phyloP scores from a whole-genome alignment of 495 filamentous ascomycete genomes.

The Trichoderma reesei region DNA sequence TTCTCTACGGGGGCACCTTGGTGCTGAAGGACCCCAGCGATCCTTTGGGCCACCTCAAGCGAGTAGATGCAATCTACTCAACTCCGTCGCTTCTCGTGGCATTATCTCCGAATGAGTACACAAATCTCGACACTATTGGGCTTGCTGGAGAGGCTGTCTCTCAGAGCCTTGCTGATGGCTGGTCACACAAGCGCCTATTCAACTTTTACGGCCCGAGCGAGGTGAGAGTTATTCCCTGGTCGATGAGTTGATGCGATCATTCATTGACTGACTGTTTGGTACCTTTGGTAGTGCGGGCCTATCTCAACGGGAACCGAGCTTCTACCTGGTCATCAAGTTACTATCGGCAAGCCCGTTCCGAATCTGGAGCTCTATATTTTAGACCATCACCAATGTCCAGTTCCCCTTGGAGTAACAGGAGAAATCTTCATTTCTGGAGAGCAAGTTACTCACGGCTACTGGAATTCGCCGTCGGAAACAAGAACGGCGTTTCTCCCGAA shows the following conservation, averaged over 20 bases:
- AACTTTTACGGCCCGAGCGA: constrained; percentile 28
- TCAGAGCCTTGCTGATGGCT: constrained; percentile 19
- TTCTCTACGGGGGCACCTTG: constrained; percentile 19
- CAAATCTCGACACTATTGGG: constrained; percentile 18
- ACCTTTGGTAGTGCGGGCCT: neutral
- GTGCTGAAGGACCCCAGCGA: constrained; percentile 16
- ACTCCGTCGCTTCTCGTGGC: constrained; percentile 19
- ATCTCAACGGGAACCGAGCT: neutral
- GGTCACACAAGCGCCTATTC: constrained; percentile 19
- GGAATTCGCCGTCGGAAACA: constrained; percentile 10
- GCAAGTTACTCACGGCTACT: constrained; percentile 20
- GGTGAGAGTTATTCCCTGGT: constrained; percentile 10
- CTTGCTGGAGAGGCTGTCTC: constrained; percentile 23
- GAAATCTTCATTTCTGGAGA: constrained; percentile 23
- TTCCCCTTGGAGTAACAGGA: constrained; percentile 17
- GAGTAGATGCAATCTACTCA: constrained; percentile 17
- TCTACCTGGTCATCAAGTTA: constrained; percentile 16
- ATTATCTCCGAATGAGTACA: constrained; percentile 15
- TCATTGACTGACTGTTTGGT: constrained; percentile 7
- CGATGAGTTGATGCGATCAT: constrained; percentile 6
- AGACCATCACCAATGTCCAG: constrained; percentile 13
- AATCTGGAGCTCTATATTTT: constrained; percentile 20
- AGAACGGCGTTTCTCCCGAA: constrained; percentile 12
- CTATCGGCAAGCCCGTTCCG: constrained; percentile 19
- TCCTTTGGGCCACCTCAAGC: constrained; percentile 16